Conservation (phyloP, 331 rosid species). For the Malus hybrid region DNA sequence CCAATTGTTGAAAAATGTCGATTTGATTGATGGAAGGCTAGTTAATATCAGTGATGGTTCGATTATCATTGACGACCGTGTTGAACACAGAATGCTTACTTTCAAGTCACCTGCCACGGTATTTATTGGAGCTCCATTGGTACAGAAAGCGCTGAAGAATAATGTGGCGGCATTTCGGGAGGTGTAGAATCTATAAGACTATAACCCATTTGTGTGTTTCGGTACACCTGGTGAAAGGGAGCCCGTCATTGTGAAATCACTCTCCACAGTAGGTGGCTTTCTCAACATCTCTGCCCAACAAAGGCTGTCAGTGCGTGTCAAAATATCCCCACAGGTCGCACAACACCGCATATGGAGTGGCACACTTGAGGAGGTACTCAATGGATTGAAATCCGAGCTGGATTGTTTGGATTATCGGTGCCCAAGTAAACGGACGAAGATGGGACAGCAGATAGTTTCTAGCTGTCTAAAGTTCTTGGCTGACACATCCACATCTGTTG, state of each 20-base stretch:
- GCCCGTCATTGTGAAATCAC: conserved; percentile 50
- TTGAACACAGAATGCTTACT: conserved; percentile 36
- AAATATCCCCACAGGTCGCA: conserved; percentile 56
- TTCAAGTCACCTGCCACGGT: conserved; percentile 59
- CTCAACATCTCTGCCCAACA: conserved; percentile 66
- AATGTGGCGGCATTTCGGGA: conserved; percentile 6
- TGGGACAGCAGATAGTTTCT: conserved; percentile 62
- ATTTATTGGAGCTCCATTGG: conserved; percentile 52
- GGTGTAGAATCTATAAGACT: background rate
- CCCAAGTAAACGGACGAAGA: conserved; percentile 27
- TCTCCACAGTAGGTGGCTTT: conserved; percentile 54
- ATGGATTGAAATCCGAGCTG: conserved; percentile 50
- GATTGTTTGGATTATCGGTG: conserved; percentile 28
- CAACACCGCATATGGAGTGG: conserved; percentile 66
- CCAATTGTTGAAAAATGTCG: conserved; percentile 44
- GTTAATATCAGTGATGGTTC: conserved; percentile 42
- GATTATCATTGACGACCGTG: conserved; percentile 31
- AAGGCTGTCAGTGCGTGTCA: conserved; percentile 53
- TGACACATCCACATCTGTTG: conserved; percentile 22
- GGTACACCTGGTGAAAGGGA: conserved; percentile 50
- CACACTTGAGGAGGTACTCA: conserved; percentile 51
- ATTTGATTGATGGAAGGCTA: conserved; percentile 54
- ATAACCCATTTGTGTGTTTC: conserved; percentile 36
- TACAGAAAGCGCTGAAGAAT: conserved; percentile 33
- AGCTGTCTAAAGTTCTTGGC: conserved; percentile 56